Percentiles rank a stretch among this genome's conserved stretches.
Evolutionary conservation across 192 early-diverging fungal genomes (phyloP).

Genomic region (Linnemannia exigua): DNA sequence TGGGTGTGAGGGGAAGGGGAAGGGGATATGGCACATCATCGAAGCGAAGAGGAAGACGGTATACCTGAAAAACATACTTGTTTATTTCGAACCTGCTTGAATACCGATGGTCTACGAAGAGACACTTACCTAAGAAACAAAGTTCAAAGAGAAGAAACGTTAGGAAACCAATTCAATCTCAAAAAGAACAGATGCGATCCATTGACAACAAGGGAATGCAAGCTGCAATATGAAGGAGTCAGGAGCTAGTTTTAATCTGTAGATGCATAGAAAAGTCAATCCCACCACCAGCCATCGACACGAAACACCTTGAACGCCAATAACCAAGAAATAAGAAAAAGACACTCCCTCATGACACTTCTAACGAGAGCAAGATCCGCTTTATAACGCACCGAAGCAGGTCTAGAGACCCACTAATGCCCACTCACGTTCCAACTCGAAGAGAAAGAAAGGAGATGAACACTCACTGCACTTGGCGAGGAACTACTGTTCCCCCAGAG

Average conservation of each 20-base stretch:
- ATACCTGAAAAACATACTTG: not conserved
- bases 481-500: constrained; percentile 57
- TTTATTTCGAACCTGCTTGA: constrained; percentile 25
- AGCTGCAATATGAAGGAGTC: constrained; percentile 22
- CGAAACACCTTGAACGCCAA: constrained; percentile 8
- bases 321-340: not conserved
- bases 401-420: constrained; percentile 42
- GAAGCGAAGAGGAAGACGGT: not conserved
- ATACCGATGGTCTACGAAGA: constrained; percentile 15
- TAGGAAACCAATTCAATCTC: not conserved
- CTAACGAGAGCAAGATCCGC: constrained; percentile 25
- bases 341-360: not conserved
- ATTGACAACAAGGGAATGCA: not conserved
- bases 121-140: constrained; percentile 34
- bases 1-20: not conserved
- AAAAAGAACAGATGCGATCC: not conserved
- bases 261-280: constrained; percentile 52
- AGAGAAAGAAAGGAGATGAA: not conserved
- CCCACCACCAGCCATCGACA: constrained; percentile 9
- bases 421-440: not conserved
- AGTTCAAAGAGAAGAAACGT: not conserved
- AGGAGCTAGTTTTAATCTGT: constrained; percentile 59
- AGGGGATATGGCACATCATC: not conserved
- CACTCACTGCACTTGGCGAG: constrained; percentile 49
- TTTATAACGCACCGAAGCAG: constrained; percentile 19